Evolutionary conservation across 2,329 filamentous ascomycete species (phyloP), one percentile per base, ranked within the genome.

Genomic region (Botrytis pseudocinerea): DNA sequence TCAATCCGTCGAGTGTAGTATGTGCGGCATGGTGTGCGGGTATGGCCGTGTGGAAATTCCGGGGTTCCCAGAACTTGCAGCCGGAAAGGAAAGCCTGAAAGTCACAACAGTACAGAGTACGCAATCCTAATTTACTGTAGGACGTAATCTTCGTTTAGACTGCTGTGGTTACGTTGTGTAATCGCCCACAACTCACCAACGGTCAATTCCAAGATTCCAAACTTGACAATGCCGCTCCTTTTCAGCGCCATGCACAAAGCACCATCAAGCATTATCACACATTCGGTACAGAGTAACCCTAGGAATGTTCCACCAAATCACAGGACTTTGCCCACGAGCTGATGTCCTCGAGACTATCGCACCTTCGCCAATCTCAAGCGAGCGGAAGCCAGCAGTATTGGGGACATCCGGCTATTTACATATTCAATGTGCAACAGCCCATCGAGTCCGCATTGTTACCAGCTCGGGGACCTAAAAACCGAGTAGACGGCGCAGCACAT

Each of bases 401-500:
- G 51, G 70, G 38, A 61, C 63, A 69, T 69, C 25, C 70, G 70
- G 70, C 63, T 72, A 25, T 72, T 40, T 72, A 69, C 70, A 72
- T 72, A 48, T 60, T 25, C 44, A 61, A n/a, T n/a, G 70, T 72
- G 54, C 70, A 68, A 72, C 70, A 69, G 59, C 63, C n/a, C 40
- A 46, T 72, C 70, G 63, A 72, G 63, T 72, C 70, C 51, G 25
- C 40, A 51, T 69, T 61, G 70, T 72, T 72, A 72, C 70, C 70
- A 51, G 70, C 54, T 72, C 70, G 70, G 70, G 70, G 70, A 72
- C 70, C 70, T 72, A 25, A 69, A 72, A 69, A 38, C 70, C 70
- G 70, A 72, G 63, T 72, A 72, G 70, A 72, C 70, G 70, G 70
- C 70, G 70, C 70, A 72, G 70, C 70, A 72, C 70, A 72, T 72